These are phyloP conservation scores for Vicia faba DNA, from an alignment of 306 rosid species.

Conservation along the genomic window DNA sequence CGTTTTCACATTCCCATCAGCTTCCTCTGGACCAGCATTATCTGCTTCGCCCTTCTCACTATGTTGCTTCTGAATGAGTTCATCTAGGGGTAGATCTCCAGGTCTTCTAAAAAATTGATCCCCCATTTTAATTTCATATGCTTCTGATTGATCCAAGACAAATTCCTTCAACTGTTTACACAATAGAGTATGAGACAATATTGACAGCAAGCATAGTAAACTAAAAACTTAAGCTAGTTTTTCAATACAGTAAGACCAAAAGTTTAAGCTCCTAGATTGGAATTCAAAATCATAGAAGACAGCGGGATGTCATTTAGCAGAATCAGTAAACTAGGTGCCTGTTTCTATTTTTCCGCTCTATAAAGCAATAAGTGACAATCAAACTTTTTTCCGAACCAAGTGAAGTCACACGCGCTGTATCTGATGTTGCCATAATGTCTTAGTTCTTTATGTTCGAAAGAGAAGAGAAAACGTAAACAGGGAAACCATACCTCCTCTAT, in stretches of 20 bases:
- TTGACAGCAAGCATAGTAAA: slow-evolving; percentile 13
- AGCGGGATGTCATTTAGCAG: too few species aligned
- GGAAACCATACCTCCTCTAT: slow-evolving; percentile 60
- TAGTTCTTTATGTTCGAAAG: slow-evolving; percentile 14
- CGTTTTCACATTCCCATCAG: slow-evolving; percentile 43
- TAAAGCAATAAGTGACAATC: neutral
- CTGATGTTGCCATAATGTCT: neutral
- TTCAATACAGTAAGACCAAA: neutral
- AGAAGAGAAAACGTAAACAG: slow-evolving; percentile 7
- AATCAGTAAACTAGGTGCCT: too few species aligned
- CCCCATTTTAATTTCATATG: slow-evolving; percentile 86
- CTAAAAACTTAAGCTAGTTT: slow-evolving; percentile 9
- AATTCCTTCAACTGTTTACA: slow-evolving; percentile 79
- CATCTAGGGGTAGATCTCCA: slow-evolving; percentile 81
- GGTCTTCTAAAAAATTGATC: slow-evolving; percentile 76
- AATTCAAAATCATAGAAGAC: too few species aligned
- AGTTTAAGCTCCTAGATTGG: too few species aligned
- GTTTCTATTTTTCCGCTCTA: too few species aligned
- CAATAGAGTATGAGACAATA: slow-evolving; percentile 17
- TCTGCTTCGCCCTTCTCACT: slow-evolving; percentile 48
- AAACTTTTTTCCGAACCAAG: neutral
- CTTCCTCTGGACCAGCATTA: slow-evolving; percentile 37
- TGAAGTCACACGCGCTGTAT: neutral
- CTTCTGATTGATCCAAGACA: slow-evolving; percentile 70
- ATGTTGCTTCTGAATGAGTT: slow-evolving; percentile 57